Base-by-base conservation (phyloP, 208 protist genomes). In the Crithidia expoeki region DNA sequence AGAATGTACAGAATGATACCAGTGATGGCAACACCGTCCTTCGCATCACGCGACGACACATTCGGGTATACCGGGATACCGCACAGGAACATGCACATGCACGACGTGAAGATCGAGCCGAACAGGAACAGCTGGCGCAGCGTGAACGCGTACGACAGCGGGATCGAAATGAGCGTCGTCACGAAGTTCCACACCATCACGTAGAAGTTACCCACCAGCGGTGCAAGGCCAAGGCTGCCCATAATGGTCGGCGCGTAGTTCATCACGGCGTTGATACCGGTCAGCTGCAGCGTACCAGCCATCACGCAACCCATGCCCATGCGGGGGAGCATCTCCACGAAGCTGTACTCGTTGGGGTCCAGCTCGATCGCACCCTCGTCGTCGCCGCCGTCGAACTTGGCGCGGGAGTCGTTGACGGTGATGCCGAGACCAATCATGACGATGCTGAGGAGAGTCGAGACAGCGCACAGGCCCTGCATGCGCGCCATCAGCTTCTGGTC, bases 141-240 rank as follows among this genome's bases (percentile, higher is more conserved):
- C 55, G 85, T 82, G 75, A 93, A 84, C 36, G 73, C 42, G 62
- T 68, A 74, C 25, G 84, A 73, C 49, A 96, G 83, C 38, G 85
- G 85, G 49, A 96, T 88, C 12, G 87, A 85, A 32, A 53, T 66
- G 50, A 96, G 66, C n/a, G 87, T 83, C 40, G 88, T 91, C 76
- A 94, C 77, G 65, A 94, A 94, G 82, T 94, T 94, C 88, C 86
- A 93, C 69, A 80, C 51, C 86, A 96, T 94, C 47, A 96, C 85
- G 32, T 90, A 52, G 57, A 93, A 85, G 76, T 92, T 96, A 38
- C 91, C 91, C 16, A 88, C 67, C 5, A 94, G 81, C 32, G 88
- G 80, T 1, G 76, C 77, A 28, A 93, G 69, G 32, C 86, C 84
- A 46, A 92, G 73, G 49, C 72, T 83, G 42, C 74, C 68, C 79